Percentiles rank a stretch among this genome's conserved stretches.
Evolutionary conservation across 1,139 yeast species (phyloP).

Genomic region (Yamadazyma buinensis): DNA sequence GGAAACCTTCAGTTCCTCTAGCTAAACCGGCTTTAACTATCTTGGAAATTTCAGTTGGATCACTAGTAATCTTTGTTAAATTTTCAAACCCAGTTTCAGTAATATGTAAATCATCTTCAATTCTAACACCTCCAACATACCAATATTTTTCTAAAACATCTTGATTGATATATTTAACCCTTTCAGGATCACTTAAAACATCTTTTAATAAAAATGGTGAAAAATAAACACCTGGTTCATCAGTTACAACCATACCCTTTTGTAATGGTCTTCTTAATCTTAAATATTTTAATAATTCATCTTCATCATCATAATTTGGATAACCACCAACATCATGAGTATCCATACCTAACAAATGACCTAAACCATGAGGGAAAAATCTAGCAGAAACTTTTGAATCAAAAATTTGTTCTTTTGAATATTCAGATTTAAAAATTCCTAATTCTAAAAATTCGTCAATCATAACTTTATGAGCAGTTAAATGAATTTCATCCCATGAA

Average conservation of each 20-base stretch:
- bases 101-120: slow-evolving; percentile 87
- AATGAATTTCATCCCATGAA: slow-evolving; percentile 80
- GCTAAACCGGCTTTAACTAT: slow-evolving; percentile 70
- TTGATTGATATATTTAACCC: slow-evolving; percentile 58
- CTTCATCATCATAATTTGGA: slow-evolving; percentile 79
- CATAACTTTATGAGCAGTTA: slow-evolving; percentile 72
- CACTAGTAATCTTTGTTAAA: slow-evolving; percentile 77
- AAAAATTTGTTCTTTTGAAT: slow-evolving; percentile 61
- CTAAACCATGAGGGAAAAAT: slow-evolving; percentile 94
- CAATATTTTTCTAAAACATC: slow-evolving; percentile 71
- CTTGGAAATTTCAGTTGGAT: slow-evolving; percentile 73
- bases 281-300: slow-evolving; percentile 70
- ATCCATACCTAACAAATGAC: slow-evolving; percentile 91
- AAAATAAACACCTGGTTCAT: slow-evolving; percentile 94
- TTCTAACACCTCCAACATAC: slow-evolving; percentile 93
- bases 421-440: slow-evolving; percentile 70
- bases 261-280: slow-evolving; percentile 73
- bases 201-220: slow-evolving; percentile 75
- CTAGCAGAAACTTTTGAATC: slow-evolving; percentile 67
- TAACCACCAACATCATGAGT: slow-evolving; percentile 94
- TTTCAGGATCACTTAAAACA: slow-evolving; percentile 53
- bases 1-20: slow-evolving; percentile 65
- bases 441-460: slow-evolving; percentile 66
- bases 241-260: slow-evolving; percentile 83
- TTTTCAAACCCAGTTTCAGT: slow-evolving; percentile 76